phyloP scores from a whole-genome alignment of 2,329 filamentous ascomycete species.

The Ophidiomyces ophidiicola region DNA sequence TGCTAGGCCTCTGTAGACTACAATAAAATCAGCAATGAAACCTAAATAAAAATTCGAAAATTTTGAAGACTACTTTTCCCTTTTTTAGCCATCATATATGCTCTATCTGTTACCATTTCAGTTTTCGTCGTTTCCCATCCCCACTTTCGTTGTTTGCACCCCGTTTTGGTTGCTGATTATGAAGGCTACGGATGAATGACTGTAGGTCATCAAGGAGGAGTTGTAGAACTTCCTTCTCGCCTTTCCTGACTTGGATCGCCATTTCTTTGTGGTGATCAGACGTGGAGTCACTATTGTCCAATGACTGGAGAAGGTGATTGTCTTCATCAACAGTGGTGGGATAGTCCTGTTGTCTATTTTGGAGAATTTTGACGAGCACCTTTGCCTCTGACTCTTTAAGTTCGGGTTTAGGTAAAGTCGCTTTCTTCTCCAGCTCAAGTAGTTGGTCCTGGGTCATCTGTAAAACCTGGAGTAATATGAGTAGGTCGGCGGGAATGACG shows the following conservation, averaged over 20 bases:
- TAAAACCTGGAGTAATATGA: slow-evolving; percentile 29
- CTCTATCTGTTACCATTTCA: slow-evolving; percentile 8
- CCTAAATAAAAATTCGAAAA: slow-evolving; percentile 16
- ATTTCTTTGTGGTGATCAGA: slow-evolving; percentile 36
- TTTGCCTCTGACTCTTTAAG: slow-evolving; percentile 21
- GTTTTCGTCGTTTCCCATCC: slow-evolving; percentile 13
- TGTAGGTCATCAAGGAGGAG: slow-evolving; percentile 38
- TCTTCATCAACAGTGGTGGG: slow-evolving; percentile 43
- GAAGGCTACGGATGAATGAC: not conserved
- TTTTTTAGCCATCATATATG: not conserved
- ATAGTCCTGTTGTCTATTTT: slow-evolving; percentile 37
- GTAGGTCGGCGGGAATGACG: slow-evolving; percentile 29
- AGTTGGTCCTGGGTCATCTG: slow-evolving; percentile 25
- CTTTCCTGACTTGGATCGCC: slow-evolving; percentile 56
- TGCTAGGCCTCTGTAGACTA: slow-evolving; percentile 12
- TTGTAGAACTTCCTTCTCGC: slow-evolving; percentile 57
- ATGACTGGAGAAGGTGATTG: slow-evolving; percentile 27
- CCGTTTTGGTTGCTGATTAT: slow-evolving; percentile 19
- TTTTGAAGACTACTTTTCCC: slow-evolving; percentile 2
- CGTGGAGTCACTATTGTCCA: slow-evolving; percentile 18
- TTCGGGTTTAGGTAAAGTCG: slow-evolving; percentile 27
- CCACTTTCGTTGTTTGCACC: slow-evolving; percentile 13
- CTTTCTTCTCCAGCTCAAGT: slow-evolving; percentile 24
- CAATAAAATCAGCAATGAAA: slow-evolving; percentile 14
- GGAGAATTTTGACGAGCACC: slow-evolving; percentile 27